Evolutionary conservation across 2,329 filamentous ascomycete species (phyloP).

Genomic region (Daldinia sp.): DNA sequence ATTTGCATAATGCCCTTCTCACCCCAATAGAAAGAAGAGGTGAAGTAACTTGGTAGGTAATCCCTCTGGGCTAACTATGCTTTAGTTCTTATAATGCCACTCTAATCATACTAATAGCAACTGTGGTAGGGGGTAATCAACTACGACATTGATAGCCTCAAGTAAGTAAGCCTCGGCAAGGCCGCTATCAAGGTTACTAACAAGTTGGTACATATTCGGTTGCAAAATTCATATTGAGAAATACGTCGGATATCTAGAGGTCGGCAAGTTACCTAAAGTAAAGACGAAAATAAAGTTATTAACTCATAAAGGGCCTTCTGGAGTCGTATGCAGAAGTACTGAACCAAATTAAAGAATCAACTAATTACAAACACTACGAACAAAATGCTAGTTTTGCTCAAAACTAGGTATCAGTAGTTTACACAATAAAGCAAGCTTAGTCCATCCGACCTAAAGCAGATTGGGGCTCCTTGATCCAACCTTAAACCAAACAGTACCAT

Average conservation of each 20-base stretch:
- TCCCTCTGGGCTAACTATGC: not conserved
- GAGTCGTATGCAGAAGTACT: not conserved
- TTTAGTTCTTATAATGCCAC: conserved; percentile 2
- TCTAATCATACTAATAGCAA: not conserved
- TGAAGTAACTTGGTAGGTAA: not conserved
- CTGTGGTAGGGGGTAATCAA: conserved; percentile 3
- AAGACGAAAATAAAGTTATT: not conserved
- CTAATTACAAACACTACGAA: not conserved
- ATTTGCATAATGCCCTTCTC: not conserved
- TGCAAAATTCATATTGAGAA: not conserved
- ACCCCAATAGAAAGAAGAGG: not conserved
- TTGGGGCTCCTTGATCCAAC: not conserved
- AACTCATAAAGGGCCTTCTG: not conserved
- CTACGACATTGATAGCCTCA: not conserved
- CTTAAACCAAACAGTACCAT: not conserved
- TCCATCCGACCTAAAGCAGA: not conserved
- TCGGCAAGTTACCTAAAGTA: not conserved
- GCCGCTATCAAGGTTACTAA: not conserved
- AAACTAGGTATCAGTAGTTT: not conserved
- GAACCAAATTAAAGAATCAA: not conserved
- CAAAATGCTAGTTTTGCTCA: not conserved
- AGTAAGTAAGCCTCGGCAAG: conserved; percentile 1
- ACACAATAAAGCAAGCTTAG: not conserved
- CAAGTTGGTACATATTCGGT: not conserved
- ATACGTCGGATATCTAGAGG: not conserved